These are phyloP conservation scores for Auxenochlorella protothecoides DNA, from an alignment of 139 green algal species.

Conservation along the genomic window DNA sequence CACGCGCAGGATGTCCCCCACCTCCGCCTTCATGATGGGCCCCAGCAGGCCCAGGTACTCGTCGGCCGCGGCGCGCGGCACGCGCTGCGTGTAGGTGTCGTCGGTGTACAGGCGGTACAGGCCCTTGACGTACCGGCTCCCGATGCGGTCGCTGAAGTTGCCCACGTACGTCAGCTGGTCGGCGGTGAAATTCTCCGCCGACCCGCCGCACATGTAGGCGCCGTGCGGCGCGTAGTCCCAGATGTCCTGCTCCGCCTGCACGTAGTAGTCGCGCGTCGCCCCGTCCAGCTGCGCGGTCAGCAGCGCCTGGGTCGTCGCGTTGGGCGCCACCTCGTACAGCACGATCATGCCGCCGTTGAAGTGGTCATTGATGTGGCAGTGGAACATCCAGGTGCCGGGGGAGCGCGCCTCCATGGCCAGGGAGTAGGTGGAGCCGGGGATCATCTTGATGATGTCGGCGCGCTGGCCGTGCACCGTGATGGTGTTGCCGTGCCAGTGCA, in stretches of 20 bases:
- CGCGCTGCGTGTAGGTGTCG: conserved; percentile 39
- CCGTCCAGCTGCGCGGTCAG: conserved; percentile 1
- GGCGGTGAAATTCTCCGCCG: conserved; percentile 15
- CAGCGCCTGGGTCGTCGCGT: background rate
- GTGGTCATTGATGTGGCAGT: conserved; percentile 58
- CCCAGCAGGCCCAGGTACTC: conserved; percentile 54
- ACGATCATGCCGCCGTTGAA: conserved; percentile 43
- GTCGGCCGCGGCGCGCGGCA: conserved; percentile 16
- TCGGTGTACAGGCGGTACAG: conserved; percentile 60
- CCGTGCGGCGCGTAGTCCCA: conserved; percentile 36
- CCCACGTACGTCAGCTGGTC: conserved; percentile 27
- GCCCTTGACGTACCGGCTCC: conserved; percentile 42
- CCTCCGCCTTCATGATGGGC: conserved; percentile 41
- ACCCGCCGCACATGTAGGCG: conserved; percentile 32
- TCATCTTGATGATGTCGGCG: conserved; percentile 37
- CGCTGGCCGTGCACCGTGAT: conserved; percentile 14
- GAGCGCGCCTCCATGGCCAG: conserved; percentile 21
- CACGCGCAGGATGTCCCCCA: conserved; percentile 51
- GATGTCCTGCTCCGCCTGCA: conserved; percentile 32
- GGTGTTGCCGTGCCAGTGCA: conserved; percentile 27
- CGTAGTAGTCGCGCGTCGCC: conserved; percentile 35
- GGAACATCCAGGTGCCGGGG: conserved; percentile 39
- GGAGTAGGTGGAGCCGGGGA: conserved; percentile 25
- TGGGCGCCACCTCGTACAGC: conserved; percentile 26
- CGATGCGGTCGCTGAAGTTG: conserved; percentile 21